phyloP scores from a whole-genome alignment of 495 filamentous ascomycete genomes.

The Corynascus novoguineensis region DNA sequence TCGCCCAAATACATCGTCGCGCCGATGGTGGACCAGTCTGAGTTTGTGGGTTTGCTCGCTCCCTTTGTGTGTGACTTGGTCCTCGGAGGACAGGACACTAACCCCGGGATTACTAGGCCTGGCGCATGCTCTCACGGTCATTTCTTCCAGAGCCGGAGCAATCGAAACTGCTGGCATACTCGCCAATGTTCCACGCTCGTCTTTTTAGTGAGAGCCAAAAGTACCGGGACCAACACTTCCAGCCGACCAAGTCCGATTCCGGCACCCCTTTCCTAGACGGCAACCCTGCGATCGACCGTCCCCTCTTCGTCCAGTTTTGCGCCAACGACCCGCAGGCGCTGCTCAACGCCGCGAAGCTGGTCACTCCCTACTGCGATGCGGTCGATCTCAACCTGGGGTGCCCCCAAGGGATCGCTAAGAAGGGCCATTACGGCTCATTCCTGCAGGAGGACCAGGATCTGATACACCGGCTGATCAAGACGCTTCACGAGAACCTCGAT shows the following conservation, averaged over 20 bases:
- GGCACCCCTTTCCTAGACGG: slow-evolving; percentile 67
- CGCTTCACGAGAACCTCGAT: slow-evolving; percentile 61
- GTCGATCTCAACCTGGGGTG: slow-evolving; percentile 98
- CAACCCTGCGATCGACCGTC: slow-evolving; percentile 73
- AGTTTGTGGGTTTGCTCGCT: slow-evolving; percentile 64
- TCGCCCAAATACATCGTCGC: slow-evolving; percentile 85
- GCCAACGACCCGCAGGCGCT: slow-evolving; percentile 78
- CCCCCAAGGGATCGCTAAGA: slow-evolving; percentile 88
- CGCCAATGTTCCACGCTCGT: slow-evolving; percentile 91
- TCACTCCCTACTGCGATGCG: slow-evolving; percentile 82
- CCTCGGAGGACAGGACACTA: no score
- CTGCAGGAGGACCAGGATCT: slow-evolving; percentile 88
- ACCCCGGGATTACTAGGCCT: slow-evolving; percentile 55
- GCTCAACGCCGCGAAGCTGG: slow-evolving; percentile 66
- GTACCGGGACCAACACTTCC: slow-evolving; percentile 72
- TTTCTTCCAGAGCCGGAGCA: slow-evolving; percentile 64
- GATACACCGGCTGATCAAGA: slow-evolving; percentile 73
- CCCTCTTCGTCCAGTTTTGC: slow-evolving; percentile 95
- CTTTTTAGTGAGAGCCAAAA: slow-evolving; percentile 69
- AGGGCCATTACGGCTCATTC: slow-evolving; percentile 88
- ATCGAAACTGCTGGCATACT: slow-evolving; percentile 68
- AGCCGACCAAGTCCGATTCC: slow-evolving; percentile 45
- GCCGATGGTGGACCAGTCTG: slow-evolving; percentile 97
- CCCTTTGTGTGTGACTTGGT: not conserved
- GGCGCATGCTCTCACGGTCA: slow-evolving; percentile 89